Evolutionary conservation across 169 alveolate species (phyloP), one percentile per base, ranked within the genome.

Genomic region (Cryptosporidium sp.): DNA sequence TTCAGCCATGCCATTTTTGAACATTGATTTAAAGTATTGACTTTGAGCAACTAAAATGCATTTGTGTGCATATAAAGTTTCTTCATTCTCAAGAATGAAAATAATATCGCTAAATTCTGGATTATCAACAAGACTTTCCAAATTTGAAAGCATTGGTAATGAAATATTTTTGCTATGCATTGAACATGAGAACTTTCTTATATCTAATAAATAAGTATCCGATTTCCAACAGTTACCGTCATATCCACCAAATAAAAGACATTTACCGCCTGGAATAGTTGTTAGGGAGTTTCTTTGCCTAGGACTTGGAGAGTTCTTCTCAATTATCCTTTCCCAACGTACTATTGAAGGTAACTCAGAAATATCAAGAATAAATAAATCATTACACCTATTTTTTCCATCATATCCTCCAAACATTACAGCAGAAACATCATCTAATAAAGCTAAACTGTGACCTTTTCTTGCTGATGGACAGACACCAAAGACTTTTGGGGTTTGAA

Each of bases 391-490:
- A 39, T 62, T 80, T 62, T 29, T 65, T n/a, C 89, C 75, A n/a
- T 65, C 75, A 44, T 80, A 80, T 21, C 89, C 89, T n/a, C 89
- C 89, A 39, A 80, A 80, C 75, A 80, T 65, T n/a, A 65, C 44
- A 42, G 60, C 56, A 42, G 80, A 44, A 14, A 42, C 29, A 31
- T 80, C 89, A 53, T 92, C 87, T 69, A 92, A 65, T 37, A 86
- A 56, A 60, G 85, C 80, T 35, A 91, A 48, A 31, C 92, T 91
- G 29, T 94, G 86, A 18, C 92, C 94, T 31, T 94, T 94, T 60
- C 95, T 91, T 3, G 95, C 94, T 14, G 95, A 85, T 8, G 95
- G 95, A 51, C 62, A 39, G 18, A 91, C 48, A 16, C 95, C 95
- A 65, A 33, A 31, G 85, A 92, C 42, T 70, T 91, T 56, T 26